Evolutionary conservation across 306 rosid species (phyloP), one percentile per base, ranked within the genome.

Genomic region (Hippophae gyantsensis): DNA sequence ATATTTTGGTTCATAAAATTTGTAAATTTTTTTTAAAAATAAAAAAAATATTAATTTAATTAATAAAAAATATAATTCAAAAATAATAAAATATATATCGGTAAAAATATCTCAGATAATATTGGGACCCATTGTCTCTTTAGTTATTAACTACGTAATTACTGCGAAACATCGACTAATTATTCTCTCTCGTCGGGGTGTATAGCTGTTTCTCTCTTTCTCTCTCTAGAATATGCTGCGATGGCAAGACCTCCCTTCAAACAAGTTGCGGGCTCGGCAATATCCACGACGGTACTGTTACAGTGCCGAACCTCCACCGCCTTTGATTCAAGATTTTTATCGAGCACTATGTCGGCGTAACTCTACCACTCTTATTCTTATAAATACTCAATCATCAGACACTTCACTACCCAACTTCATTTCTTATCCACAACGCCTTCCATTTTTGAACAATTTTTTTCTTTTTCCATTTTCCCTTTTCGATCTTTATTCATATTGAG

Each of bases 251-350:
- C 38, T 2, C 38, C 38, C 38, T 32, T 44, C 42, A 58, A 44
- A 8, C 7, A 48, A 38, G 66, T 62, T 55, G 52, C 79, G 82
- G 85, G 83, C 77, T 71, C 72, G 13, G 76, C 72, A 50, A 61
- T 63, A 63, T 61, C 88, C 14, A 56, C 63, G 53, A 50, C 54
- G 5, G 13, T 14, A 42, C 62, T 44, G 13, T 48, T 12, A 40
- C 71, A 41, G 60, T 60, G 51, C 7, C 57, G 57, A 66, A 54
- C 60, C 50, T 79, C 74, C 95, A 89, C 97, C 92, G 93, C 87
- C 97, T 74, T 79, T 71, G 50, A 46, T 2, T 60, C 23, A 4
- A 63, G 77, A 75, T 65, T 77, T 77, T 69, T 61, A 47, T 56
- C 66, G 44, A 9, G 23, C 72, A 5, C 25, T 6, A 9, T 48